Conservation (phyloP, 495 filamentous ascomycete species). For the Podospora conica region DNA sequence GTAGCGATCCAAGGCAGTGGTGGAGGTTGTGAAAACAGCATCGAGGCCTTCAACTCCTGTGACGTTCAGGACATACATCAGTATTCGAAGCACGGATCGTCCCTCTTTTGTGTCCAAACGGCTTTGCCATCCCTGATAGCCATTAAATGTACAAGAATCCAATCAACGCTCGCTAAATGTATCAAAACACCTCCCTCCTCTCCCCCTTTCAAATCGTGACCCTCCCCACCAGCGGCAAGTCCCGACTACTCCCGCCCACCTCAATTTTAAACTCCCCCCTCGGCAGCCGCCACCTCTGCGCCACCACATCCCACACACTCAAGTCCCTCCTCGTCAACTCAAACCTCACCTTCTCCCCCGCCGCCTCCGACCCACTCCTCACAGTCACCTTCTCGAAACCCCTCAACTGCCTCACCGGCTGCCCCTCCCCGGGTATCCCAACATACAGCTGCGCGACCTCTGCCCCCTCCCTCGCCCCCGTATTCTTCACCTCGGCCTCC, state of each 20-base stretch:
- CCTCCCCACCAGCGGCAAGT: slow-evolving; percentile 50
- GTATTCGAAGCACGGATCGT: too few species aligned
- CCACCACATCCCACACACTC: slow-evolving; percentile 57
- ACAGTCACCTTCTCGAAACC: slow-evolving; percentile 60
- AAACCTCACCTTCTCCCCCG: slow-evolving; percentile 40
- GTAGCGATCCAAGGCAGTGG: too few species aligned
- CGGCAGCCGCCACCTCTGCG: slow-evolving; percentile 56
- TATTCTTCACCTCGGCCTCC: slow-evolving; percentile 50
- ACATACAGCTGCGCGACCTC: slow-evolving; percentile 64
- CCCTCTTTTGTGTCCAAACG: too few species aligned
- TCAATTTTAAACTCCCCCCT: slow-evolving; percentile 39
- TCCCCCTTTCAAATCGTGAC: slow-evolving; percentile 12
- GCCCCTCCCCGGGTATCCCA: slow-evolving; percentile 39
- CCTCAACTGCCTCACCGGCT: slow-evolving; percentile 52
- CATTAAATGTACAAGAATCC: background rate
- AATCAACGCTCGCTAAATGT: background rate
- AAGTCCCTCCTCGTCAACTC: slow-evolving; percentile 58
- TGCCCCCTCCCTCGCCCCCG: slow-evolving; percentile 43
- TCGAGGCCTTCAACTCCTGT: too few species aligned
- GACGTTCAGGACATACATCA: too few species aligned
- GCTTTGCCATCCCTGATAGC: too few species aligned
- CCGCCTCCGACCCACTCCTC: slow-evolving; percentile 31
- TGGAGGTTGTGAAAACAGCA: too few species aligned
- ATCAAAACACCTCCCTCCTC: background rate
- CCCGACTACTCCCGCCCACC: slow-evolving; percentile 61